These are phyloP conservation scores for Starmerella bombicola DNA, from an alignment of 805 yeast genomes.

Conservation along the genomic window DNA sequence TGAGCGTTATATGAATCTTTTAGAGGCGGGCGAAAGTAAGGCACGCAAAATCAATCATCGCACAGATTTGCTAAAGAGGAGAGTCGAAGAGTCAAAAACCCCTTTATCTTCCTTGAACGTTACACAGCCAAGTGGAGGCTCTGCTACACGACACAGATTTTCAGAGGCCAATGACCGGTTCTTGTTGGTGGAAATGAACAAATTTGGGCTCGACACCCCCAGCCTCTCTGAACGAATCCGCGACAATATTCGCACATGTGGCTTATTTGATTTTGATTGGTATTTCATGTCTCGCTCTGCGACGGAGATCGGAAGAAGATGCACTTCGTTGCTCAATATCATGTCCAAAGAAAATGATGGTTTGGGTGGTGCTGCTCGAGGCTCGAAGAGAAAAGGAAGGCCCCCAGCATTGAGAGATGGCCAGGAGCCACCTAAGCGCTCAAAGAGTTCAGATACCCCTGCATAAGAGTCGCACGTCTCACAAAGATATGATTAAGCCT, in stretches of 20 bases:
- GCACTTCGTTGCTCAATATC: slow-evolving; percentile 63
- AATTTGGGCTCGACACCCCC: slow-evolving; percentile 64
- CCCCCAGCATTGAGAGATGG: slow-evolving; percentile 1
- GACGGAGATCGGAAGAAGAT: slow-evolving; percentile 68
- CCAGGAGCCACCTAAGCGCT: too few species aligned
- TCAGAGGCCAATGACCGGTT: slow-evolving; percentile 86
- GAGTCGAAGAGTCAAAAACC: slow-evolving; percentile 51
- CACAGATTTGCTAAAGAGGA: slow-evolving; percentile 64
- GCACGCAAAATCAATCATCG: slow-evolving; percentile 52
- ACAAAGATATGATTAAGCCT: too few species aligned
- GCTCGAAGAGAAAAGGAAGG: slow-evolving; percentile 25
- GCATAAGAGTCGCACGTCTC: too few species aligned
- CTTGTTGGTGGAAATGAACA: slow-evolving; percentile 60
- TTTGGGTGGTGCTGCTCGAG: slow-evolving; percentile 15
- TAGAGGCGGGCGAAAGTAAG: slow-evolving; percentile 81
- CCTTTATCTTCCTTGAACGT: slow-evolving; percentile 68
- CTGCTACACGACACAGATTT: slow-evolving; percentile 37
- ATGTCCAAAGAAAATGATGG: slow-evolving; percentile 57
- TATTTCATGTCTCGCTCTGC: slow-evolving; percentile 70
- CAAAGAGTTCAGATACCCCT: too few species aligned
- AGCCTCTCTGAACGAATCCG: slow-evolving; percentile 66
- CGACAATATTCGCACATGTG: slow-evolving; percentile 54
- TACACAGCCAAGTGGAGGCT: slow-evolving; percentile 18
- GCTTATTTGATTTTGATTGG: slow-evolving; percentile 74
- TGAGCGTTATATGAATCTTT: slow-evolving; percentile 66